A percentile compares a stretch with the other conserved stretches of the same genome.
phyloP scores from a whole-genome alignment of 2,329 filamentous ascomycete species.

The Bipolaris victoriae region DNA sequence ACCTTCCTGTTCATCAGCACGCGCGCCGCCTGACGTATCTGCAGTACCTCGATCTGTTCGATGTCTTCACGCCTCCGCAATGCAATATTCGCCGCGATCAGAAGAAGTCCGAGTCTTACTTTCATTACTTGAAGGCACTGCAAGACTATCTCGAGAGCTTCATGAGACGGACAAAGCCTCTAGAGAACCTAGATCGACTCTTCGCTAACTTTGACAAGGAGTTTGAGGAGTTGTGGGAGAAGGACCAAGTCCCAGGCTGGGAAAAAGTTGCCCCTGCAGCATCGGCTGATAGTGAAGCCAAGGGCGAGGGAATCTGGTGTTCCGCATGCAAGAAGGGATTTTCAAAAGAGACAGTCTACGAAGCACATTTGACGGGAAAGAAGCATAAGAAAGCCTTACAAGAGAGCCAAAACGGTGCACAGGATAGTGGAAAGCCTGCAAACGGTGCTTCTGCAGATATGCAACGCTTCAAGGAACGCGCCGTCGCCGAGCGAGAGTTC shows the following conservation, averaged over 20 bases:
- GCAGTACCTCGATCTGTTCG: slow-evolving; percentile 91
- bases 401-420: slow-evolving; percentile 56
- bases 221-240: slow-evolving; percentile 82
- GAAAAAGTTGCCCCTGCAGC: slow-evolving; percentile 55
- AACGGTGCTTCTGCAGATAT: slow-evolving; percentile 30
- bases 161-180: slow-evolving; percentile 79
- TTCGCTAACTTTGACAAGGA: slow-evolving; percentile 79
- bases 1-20: slow-evolving; percentile 79
- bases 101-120: slow-evolving; percentile 92
- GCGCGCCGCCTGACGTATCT: slow-evolving; percentile 75
- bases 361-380: slow-evolving; percentile 84
- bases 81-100: slow-evolving; percentile 77
- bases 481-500: slow-evolving; percentile 87
- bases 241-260: slow-evolving; percentile 82
- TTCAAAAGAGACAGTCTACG: slow-evolving; percentile 93
- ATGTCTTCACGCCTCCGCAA: slow-evolving; percentile 77
- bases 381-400: slow-evolving; percentile 85
- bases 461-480: slow-evolving; percentile 75
- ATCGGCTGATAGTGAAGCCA: slow-evolving; percentile 58
- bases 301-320: slow-evolving; percentile 79
- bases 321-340: slow-evolving; percentile 93
- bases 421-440: slow-evolving; percentile 23
- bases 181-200: slow-evolving; percentile 84
- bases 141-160: slow-evolving; percentile 87
- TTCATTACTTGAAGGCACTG: slow-evolving; percentile 82